Conservation (phyloP, 306 rosid species). For the Lagenaria siceraria region DNA sequence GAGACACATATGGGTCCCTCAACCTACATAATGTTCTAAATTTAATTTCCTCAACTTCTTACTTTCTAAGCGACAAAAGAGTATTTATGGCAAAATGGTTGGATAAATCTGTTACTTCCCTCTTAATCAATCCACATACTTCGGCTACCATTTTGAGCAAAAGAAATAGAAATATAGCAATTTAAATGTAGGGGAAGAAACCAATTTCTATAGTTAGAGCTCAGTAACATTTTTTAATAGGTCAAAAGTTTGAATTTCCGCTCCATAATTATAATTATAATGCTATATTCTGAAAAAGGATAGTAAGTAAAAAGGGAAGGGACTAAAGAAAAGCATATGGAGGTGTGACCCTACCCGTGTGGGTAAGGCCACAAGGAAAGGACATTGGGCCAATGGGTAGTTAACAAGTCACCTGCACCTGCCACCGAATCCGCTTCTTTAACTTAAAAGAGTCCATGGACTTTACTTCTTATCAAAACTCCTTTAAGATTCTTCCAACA, state of each 20-base stretch:
- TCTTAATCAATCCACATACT: neutral
- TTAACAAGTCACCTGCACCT: conserved; percentile 5
- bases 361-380: neutral
- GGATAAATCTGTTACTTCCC: neutral
- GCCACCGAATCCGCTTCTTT: conserved; percentile 9
- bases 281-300: neutral
- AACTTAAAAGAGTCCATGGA: neutral
- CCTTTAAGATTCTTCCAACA: neutral
- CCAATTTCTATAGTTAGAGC: neutral
- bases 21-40: neutral
- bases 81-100: neutral
- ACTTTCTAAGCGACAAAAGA: neutral
- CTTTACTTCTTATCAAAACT: neutral
- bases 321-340: conserved; percentile 1
- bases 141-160: neutral
- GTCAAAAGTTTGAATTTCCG: neutral
- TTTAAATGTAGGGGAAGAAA: neutral
- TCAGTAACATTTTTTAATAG: neutral
- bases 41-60: neutral
- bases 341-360: neutral
- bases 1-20: neutral
- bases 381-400: neutral
- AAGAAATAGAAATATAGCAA: neutral
- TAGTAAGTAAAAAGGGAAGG: neutral
- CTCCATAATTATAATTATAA: neutral